Conservation (phyloP, 257 asterid genomes). For the Capsicum baccatum region DNA sequence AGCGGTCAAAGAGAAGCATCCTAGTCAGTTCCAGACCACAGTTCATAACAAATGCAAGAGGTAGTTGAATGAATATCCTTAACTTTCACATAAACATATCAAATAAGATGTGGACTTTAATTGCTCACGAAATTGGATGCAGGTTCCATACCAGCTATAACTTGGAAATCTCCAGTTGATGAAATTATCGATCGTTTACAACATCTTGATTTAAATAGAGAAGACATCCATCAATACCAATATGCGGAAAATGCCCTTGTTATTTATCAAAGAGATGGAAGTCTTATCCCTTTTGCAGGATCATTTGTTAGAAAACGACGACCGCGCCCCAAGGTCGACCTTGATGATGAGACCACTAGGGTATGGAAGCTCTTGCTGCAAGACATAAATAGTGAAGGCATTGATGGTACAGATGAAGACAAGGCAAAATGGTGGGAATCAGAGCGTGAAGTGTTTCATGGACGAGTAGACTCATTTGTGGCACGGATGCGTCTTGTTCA, state of each 20-base stretch:
- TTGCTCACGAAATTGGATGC: slow-evolving; percentile 41
- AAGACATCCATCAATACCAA: slow-evolving; percentile 36
- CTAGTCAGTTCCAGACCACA: slow-evolving; percentile 44
- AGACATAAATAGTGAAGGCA: slow-evolving; percentile 57
- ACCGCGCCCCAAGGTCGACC: slow-evolving; percentile 68
- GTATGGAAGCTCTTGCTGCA: slow-evolving; percentile 63
- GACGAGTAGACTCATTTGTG: slow-evolving; percentile 59
- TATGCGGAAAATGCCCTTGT: slow-evolving; percentile 65
- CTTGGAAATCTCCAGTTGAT: slow-evolving; percentile 61
- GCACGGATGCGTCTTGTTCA: slow-evolving; percentile 68
- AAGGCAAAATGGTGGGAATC: slow-evolving; percentile 61
- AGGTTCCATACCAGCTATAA: slow-evolving; percentile 62
- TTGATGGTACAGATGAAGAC: slow-evolving; percentile 55
- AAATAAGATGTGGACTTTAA: slow-evolving; percentile 4
- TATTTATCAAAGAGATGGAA: slow-evolving; percentile 68
- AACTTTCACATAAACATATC: slow-evolving; percentile 19
- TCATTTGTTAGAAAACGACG: slow-evolving; percentile 49
- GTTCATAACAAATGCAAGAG: slow-evolving; percentile 42
- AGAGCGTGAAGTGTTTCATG: slow-evolving; percentile 55
- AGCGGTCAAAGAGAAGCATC: slow-evolving; percentile 63
- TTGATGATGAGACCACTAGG: slow-evolving; percentile 57
- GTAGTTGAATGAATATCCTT: slow-evolving; percentile 36
- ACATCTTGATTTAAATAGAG: slow-evolving; percentile 57
- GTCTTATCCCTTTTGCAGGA: slow-evolving; percentile 61
- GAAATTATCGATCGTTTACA: slow-evolving; percentile 56